phyloP scores from a whole-genome alignment of 2,329 filamentous ascomycete genomes.

The Colletotrichum destructivum region DNA sequence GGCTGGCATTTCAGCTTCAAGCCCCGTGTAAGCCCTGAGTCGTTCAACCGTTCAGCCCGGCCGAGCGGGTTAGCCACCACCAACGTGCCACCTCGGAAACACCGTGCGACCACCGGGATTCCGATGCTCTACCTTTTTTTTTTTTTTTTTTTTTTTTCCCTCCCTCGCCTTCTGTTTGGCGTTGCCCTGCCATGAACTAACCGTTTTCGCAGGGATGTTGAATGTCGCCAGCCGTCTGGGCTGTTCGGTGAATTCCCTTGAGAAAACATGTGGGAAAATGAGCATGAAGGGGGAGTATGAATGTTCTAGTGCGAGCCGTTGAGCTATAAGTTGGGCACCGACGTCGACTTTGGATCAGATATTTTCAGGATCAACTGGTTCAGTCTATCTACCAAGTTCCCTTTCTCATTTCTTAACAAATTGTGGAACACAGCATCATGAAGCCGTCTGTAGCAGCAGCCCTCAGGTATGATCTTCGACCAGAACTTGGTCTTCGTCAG shows the following conservation, averaged over 20 bases:
- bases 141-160: too few relatives aligned
- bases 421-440: neutral
- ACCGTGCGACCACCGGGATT: neutral
- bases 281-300: neutral
- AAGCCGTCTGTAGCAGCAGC: conserved; percentile 3
- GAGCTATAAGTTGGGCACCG: conserved; percentile 1
- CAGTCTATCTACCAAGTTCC: too few relatives aligned
- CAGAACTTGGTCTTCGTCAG: neutral
- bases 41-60: conserved; percentile 16
- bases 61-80: neutral
- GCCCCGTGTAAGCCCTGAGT: neutral
- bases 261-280: neutral
- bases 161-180: neutral
- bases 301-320: neutral
- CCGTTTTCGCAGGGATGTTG: conserved; percentile 1
- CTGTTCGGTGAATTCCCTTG: neutral
- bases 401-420: neutral
- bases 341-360: neutral
- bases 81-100: neutral
- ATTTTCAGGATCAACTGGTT: neutral
- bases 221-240: conserved; percentile 1
- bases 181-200: neutral
- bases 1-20: conserved; percentile 20
- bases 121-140: neutral
- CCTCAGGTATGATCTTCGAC: conserved; percentile 8